Conservation (phyloP, 2,329 filamentous ascomycete species). For the Tolypocladium tropicale region DNA sequence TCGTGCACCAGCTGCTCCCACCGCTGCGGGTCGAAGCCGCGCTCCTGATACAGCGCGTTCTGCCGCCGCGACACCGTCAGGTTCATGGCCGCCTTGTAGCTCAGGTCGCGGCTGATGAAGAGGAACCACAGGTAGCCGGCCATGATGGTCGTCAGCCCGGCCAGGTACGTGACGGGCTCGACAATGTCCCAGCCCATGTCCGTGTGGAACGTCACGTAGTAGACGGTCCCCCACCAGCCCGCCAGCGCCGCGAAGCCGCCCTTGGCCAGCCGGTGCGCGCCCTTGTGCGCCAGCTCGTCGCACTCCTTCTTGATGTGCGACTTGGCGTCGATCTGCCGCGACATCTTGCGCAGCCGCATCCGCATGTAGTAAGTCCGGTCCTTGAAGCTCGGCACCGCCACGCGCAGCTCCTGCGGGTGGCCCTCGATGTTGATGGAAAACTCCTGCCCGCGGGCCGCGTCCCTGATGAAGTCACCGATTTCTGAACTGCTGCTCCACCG, state of each 20-base stretch:
- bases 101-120: slow-evolving; percentile 83
- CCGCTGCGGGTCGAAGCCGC: slow-evolving; percentile 62
- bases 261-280: slow-evolving; percentile 69
- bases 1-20: slow-evolving; percentile 78
- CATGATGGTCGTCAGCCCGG: slow-evolving; percentile 77
- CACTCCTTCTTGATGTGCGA: slow-evolving; percentile 72
- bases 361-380: slow-evolving; percentile 87
- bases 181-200: slow-evolving; percentile 83
- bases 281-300: slow-evolving; percentile 64
- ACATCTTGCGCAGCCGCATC: slow-evolving; percentile 62
- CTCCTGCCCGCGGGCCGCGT: slow-evolving; percentile 74
- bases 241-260: slow-evolving; percentile 65
- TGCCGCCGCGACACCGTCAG: slow-evolving; percentile 75
- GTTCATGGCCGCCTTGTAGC: slow-evolving; percentile 78
- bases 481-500: slow-evolving; percentile 85
- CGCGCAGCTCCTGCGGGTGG: slow-evolving; percentile 50
- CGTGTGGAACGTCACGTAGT: slow-evolving; percentile 60
- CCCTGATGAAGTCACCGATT: slow-evolving; percentile 87
- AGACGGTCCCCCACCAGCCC: slow-evolving; percentile 76
- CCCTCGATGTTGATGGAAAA: slow-evolving; percentile 80
- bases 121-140: slow-evolving; percentile 89
- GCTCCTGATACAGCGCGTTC: slow-evolving; percentile 61
- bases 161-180: slow-evolving; percentile 84
- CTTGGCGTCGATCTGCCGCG: slow-evolving; percentile 55
- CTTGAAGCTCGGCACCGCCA: slow-evolving; percentile 77